A percentile compares a stretch with the other conserved stretches of the same genome.
phyloP scores from a whole-genome alignment of 441 rosid genomes.

The California macrophylla region DNA sequence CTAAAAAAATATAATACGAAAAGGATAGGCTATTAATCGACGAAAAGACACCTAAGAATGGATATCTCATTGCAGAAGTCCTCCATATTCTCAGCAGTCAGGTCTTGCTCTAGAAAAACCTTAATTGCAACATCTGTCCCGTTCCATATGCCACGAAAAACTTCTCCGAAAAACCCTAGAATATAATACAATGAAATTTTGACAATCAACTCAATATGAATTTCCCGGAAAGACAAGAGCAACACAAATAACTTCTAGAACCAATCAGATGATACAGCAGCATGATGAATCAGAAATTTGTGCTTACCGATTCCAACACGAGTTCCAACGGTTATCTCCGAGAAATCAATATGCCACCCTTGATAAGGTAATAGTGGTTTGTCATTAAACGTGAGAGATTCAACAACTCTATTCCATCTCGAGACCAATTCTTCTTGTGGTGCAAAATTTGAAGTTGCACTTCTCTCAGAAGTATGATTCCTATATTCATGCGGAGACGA shows the following conservation, averaged over 20 bases:
- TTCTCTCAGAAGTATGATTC: slow-evolving; percentile 48
- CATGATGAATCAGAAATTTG: not conserved
- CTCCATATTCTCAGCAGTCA: slow-evolving; percentile 95
- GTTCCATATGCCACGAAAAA: slow-evolving; percentile 91
- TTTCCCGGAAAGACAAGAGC: not conserved
- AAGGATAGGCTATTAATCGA: not conserved
- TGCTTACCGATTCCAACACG: slow-evolving; percentile 96
- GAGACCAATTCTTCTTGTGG: slow-evolving; percentile 42
- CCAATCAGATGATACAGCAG: not conserved
- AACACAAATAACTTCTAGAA: not conserved
- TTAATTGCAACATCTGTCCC: slow-evolving; percentile 98
- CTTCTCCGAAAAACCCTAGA: slow-evolving; percentile 93
- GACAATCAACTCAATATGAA: not conserved
- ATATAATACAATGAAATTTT: slow-evolving; percentile 2
- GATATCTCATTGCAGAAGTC: slow-evolving; percentile 98
- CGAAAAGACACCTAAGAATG: slow-evolving; percentile 65
- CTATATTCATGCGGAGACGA: slow-evolving; percentile 87
- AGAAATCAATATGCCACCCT: slow-evolving; percentile 94
- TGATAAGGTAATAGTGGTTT: slow-evolving; percentile 66
- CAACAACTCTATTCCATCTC: slow-evolving; percentile 82
- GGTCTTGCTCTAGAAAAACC: slow-evolving; percentile 95
- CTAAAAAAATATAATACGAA: not conserved
- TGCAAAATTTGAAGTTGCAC: slow-evolving; percentile 38
- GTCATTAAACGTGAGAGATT: slow-evolving; percentile 75
- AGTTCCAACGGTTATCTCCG: slow-evolving; percentile 81